These are phyloP conservation scores for Aspergillus brunneoviolaceus DNA, from an alignment of 2,329 filamentous ascomycete species.

Conservation along the genomic window DNA sequence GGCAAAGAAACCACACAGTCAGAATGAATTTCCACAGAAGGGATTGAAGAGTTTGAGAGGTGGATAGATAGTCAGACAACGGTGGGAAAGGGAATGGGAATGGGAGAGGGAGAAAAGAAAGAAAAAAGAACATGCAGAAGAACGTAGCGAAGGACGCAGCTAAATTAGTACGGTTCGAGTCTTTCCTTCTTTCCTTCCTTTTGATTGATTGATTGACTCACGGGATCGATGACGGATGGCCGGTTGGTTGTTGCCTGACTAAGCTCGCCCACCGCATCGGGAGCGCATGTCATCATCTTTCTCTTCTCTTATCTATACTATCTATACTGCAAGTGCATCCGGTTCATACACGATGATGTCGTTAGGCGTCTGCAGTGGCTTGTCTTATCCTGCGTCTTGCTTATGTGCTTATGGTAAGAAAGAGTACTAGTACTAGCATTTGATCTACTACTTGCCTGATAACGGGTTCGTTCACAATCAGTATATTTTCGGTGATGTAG, in stretches of 20 bases:
- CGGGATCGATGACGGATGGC: conserved; percentile 1
- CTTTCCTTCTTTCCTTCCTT: too few relatives aligned
- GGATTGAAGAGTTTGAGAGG: neutral
- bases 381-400: too few relatives aligned
- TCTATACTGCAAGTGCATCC: neutral
- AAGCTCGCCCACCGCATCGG: conserved; percentile 4
- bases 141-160: neutral
- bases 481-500: too few relatives aligned
- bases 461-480: too few relatives aligned
- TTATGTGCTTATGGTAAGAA: too few relatives aligned
- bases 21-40: neutral
- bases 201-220: neutral
- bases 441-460: too few relatives aligned
- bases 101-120: too few relatives aligned
- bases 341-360: too few relatives aligned
- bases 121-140: neutral
- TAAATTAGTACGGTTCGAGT: neutral
- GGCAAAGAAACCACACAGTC: neutral
- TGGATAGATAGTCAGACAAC: neutral
- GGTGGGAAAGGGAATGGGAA: too few relatives aligned
- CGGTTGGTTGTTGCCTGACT: conserved; percentile 14
- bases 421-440: too few relatives aligned
- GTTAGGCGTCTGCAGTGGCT: too few relatives aligned
- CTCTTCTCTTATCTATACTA: neutral
- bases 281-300: neutral